Percentiles rank a stretch among this genome's conserved stretches.
These are phyloP conservation scores for Dactylis glomerata DNA, from an alignment of 176 grass and related monocot genomes.

Conservation along the genomic window DNA sequence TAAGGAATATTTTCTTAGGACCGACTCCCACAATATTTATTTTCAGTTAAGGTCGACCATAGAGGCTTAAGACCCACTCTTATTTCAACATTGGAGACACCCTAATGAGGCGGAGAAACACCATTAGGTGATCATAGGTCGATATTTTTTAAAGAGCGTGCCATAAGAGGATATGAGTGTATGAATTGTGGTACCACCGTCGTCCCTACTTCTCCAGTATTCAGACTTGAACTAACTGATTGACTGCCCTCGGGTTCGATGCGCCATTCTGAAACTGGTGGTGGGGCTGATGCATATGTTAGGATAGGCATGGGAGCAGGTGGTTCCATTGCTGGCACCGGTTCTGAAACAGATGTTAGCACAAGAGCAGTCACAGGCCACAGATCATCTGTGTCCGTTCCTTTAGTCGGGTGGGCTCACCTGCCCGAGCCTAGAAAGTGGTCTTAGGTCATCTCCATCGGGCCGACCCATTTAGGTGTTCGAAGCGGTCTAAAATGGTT, in stretches of 20 bases:
- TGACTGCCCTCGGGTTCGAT: slow-evolving; percentile 26
- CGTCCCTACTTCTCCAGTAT: slow-evolving; percentile 24
- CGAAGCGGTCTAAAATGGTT: too few species aligned
- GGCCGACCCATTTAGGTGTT: too few species aligned
- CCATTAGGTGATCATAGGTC: slow-evolving; percentile 41
- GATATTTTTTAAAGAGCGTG: too few species aligned
- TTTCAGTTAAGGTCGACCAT: too few species aligned
- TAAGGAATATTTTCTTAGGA: too few species aligned
- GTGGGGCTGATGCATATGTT: slow-evolving; percentile 8
- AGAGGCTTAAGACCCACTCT: too few species aligned
- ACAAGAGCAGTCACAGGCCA: slow-evolving; percentile 5
- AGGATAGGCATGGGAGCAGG: slow-evolving; percentile 17
- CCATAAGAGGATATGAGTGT: too few species aligned
- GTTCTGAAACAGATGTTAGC: slow-evolving; percentile 9
- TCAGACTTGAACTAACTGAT: not conserved
- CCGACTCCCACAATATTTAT: too few species aligned
- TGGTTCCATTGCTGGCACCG: not conserved
- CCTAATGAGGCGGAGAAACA: slow-evolving; percentile 38
- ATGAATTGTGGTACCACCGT: slow-evolving; percentile 26
- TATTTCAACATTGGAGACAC: too few species aligned
- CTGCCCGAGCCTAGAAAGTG: too few species aligned
- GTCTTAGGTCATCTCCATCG: too few species aligned
- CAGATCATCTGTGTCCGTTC: slow-evolving; percentile 26
- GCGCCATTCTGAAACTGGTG: not conserved
- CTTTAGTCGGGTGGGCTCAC: too few species aligned